A percentile compares a stretch with the other conserved stretches of the same genome.
Conservation (phyloP, 805 yeast species). For the Nakazawaea ernobii region DNA sequence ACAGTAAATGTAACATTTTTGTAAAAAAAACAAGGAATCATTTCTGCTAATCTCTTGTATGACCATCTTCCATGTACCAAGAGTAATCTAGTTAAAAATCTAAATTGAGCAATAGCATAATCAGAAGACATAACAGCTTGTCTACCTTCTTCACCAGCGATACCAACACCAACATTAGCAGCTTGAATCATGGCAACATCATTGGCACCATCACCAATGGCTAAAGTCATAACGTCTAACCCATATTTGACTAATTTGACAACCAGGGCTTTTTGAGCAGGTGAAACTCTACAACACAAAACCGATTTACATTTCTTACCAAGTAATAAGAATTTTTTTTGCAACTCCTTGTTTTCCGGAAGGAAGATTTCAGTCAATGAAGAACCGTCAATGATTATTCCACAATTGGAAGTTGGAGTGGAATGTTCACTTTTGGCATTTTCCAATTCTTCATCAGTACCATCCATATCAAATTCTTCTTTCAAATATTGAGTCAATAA, state of each 20-base stretch:
- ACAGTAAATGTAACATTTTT: slow-evolving; percentile 73
- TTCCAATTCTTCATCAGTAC: slow-evolving; percentile 51
- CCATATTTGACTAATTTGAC: slow-evolving; percentile 71
- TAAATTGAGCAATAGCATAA: slow-evolving; percentile 80
- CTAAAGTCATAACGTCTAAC: slow-evolving; percentile 76
- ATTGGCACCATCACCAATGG: slow-evolving; percentile 86
- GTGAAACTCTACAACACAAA: slow-evolving; percentile 82
- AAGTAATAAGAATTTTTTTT: slow-evolving; percentile 57
- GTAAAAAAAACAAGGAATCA: slow-evolving; percentile 78
- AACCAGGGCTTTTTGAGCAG: slow-evolving; percentile 83
- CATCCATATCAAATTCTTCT: slow-evolving; percentile 53
- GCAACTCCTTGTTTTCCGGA: slow-evolving; percentile 31
- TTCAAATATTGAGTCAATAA: slow-evolving; percentile 48
- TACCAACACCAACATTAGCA: slow-evolving; percentile 84
- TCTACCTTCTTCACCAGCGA: slow-evolving; percentile 88
- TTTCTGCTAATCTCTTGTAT: slow-evolving; percentile 72
- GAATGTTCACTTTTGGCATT: slow-evolving; percentile 54
- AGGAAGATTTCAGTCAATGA: slow-evolving; percentile 53
- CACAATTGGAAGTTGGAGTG: slow-evolving; percentile 63
- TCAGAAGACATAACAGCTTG: slow-evolving; percentile 88
- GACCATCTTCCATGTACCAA: slow-evolving; percentile 87
- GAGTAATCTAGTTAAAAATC: slow-evolving; percentile 60
- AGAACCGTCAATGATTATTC: slow-evolving; percentile 76
- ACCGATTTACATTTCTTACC: slow-evolving; percentile 82
- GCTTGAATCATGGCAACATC: slow-evolving; percentile 91